Conservation (phyloP, 2,329 filamentous ascomycete species). For the Epichloe festucae region DNA sequence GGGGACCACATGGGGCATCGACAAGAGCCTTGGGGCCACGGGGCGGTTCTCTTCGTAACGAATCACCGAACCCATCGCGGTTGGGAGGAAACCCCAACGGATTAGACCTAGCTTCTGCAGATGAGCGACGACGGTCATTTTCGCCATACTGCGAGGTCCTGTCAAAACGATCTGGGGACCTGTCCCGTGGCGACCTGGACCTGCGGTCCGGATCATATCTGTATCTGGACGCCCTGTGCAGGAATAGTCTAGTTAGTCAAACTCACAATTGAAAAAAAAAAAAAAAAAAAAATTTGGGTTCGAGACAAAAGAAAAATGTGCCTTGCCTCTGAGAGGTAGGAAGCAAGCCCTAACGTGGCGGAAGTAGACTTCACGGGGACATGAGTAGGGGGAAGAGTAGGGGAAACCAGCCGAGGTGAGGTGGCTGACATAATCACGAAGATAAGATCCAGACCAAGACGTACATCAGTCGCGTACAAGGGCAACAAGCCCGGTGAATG, state of each 20-base stretch:
- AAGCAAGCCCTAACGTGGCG: not conserved
- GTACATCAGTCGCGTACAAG: slow-evolving; percentile 3
- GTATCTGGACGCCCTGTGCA: slow-evolving; percentile 38
- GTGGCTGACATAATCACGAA: not conserved
- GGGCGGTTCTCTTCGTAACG: slow-evolving; percentile 55
- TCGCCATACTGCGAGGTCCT: slow-evolving; percentile 43
- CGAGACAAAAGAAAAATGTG: not conserved
- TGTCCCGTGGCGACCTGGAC: slow-evolving; percentile 53
- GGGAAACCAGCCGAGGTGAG: not conserved
- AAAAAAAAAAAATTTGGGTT: no score
- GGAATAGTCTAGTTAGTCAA: slow-evolving; percentile 3
- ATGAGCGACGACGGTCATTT: slow-evolving; percentile 57
- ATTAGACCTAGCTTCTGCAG: slow-evolving; percentile 42
- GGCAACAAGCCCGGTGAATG: slow-evolving; percentile 3
- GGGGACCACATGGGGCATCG: slow-evolving; percentile 54
- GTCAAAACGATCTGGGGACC: slow-evolving; percentile 55
- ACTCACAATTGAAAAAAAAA: not conserved
- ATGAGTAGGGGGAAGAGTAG: not conserved
- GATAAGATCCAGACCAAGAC: not conserved
- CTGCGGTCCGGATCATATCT: slow-evolving; percentile 51
- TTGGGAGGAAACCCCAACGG: slow-evolving; percentile 46
- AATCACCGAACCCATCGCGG: slow-evolving; percentile 44
- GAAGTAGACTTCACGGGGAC: slow-evolving; percentile 1
- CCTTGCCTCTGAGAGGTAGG: not conserved
- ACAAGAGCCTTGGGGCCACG: slow-evolving; percentile 69